phyloP scores from a whole-genome alignment of 305 asterid species.

The Vinca major region DNA sequence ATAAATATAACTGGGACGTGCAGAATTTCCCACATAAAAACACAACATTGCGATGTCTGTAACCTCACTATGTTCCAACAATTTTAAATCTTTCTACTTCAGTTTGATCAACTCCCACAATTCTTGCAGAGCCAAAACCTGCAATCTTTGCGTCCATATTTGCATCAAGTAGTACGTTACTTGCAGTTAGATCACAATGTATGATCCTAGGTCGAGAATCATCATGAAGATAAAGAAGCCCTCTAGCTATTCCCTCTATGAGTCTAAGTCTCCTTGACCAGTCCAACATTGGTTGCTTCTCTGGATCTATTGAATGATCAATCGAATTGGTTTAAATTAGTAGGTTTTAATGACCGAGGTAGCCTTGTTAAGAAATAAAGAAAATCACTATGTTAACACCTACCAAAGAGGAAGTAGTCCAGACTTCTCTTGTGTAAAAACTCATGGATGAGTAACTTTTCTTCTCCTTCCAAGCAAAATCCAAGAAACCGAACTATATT shows the following conservation, averaged over 20 bases:
- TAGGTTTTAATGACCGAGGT: too few relatives aligned
- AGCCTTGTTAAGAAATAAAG: background rate
- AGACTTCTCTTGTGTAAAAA: background rate
- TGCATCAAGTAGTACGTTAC: conserved; percentile 8
- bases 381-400: background rate
- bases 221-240: conserved; percentile 32
- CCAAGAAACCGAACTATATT: conserved; percentile 25
- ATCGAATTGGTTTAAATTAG: background rate
- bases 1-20: background rate
- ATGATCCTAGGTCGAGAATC: conserved; percentile 24
- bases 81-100: background rate
- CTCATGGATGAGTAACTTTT: background rate
- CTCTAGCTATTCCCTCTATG: conserved; percentile 28
- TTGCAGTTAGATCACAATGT: conserved; percentile 26
- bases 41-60: background rate
- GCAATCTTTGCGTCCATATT: conserved; percentile 10
- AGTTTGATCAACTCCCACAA: background rate
- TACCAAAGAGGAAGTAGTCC: background rate
- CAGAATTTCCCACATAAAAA: background rate
- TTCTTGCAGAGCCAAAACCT: background rate
- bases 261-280: conserved; percentile 26
- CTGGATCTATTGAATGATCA: conserved; percentile 2
- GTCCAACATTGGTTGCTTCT: conserved; percentile 3
- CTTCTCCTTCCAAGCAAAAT: conserved; percentile 12
- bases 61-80: conserved; percentile 8